Evolutionary conservation across 2,329 filamentous ascomycete species (phyloP), one percentile per base, ranked within the genome.

Genomic region (Hirsutella thompsonii): DNA sequence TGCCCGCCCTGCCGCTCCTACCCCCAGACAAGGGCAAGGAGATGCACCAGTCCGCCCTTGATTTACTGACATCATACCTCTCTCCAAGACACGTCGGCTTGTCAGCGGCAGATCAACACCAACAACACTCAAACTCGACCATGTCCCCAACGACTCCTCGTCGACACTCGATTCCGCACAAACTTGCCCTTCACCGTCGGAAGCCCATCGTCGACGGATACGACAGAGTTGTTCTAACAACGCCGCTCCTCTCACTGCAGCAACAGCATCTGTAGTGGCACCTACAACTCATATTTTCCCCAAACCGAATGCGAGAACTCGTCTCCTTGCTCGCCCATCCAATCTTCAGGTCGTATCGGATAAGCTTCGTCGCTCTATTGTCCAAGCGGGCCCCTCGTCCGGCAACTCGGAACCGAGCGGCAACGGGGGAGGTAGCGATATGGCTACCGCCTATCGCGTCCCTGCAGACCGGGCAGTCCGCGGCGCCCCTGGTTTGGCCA

Each of bases 401-500:
- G 26, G 32, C 28, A 37, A 35, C 19, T 8, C 33, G 23, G 39
- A 41, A 34, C 42, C 34, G n/a, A 20, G 36, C 18, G 28, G 16
- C 19, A 20, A 36, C 18, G 13, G 23, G n/a, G 34, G 36, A 16
- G 20, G 37, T 19, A 30, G 20, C 21, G 20, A 32, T 14, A 10
- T 13, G 20, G n/a, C 30, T 19, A 39, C 20, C 21, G 26, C 10
- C 40, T 53, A 54, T 33, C 55, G 50, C 10, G 51, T 52, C 34
- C n/a, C 40, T 9, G 37, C 42, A 16, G 57, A 59, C 21, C 47
- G 54, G 41, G 42, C 46, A 0, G 44, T 46, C 1, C 49, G 55
- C 38, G 49, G 47, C 5, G 42, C 46, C 8, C 52, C 57, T 5
- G 55, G 55, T 44, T 54, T 75, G 18, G 69, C 71, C 13, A 80